phyloP scores from a whole-genome alignment of 768 basidiomycete genomes.

The Macrolepiota fuliginosa region DNA sequence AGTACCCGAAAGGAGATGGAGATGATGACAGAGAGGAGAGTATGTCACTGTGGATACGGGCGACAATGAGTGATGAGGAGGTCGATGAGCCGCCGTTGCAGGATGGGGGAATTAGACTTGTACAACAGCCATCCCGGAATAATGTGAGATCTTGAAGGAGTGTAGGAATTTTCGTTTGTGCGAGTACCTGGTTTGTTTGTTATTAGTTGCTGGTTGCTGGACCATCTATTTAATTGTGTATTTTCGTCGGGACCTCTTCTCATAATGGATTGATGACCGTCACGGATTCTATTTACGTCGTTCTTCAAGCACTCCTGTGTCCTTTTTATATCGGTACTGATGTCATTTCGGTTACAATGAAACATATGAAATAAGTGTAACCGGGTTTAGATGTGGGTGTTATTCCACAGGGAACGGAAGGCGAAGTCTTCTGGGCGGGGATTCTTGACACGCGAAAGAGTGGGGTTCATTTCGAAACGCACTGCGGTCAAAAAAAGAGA shows the following conservation, averaged over 20 bases:
- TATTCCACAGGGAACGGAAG: slow-evolving; percentile 53
- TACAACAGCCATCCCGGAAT: slow-evolving; percentile 21
- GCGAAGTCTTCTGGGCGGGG: slow-evolving; percentile 45
- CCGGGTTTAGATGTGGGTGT: slow-evolving; percentile 33
- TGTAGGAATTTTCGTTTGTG: not conserved
- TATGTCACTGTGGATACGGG: slow-evolving; percentile 45
- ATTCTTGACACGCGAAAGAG: slow-evolving; percentile 34
- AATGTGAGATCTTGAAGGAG: not conserved
- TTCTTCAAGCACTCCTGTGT: not conserved
- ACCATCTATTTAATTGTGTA: not conserved
- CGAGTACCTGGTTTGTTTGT: not conserved
- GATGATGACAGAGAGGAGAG: slow-evolving; percentile 65
- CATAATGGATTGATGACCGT: not conserved
- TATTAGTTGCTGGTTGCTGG: not conserved
- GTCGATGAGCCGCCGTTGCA: slow-evolving; percentile 5
- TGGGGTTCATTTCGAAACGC: slow-evolving; percentile 4
- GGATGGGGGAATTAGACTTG: slow-evolving; percentile 37
- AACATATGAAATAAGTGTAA: not conserved
- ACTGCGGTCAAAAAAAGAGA: not conserved
- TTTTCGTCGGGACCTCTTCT: not conserved
- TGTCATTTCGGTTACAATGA: not conserved
- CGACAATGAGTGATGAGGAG: slow-evolving; percentile 24
- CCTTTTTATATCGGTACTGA: not conserved
- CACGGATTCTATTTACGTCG: not conserved
- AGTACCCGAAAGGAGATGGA: slow-evolving; percentile 46